Evolutionary conservation across 1,139 yeast genomes (phyloP).

Genomic region (Suhomyces ambrosiae): DNA sequence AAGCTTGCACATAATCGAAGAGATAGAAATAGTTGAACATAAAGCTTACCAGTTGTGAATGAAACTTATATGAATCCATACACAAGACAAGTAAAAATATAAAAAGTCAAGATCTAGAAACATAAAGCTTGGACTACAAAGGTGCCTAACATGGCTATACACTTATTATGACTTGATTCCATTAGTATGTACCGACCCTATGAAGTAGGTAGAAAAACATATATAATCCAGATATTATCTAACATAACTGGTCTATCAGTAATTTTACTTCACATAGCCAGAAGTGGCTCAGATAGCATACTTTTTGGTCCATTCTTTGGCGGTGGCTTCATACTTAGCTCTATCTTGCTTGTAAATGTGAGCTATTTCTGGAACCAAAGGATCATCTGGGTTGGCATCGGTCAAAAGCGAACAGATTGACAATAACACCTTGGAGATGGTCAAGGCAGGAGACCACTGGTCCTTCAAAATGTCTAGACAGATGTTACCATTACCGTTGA

Average conservation of each 20-base stretch:
- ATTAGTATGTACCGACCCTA: conserved; percentile 3
- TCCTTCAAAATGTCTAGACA: conserved; percentile 85
- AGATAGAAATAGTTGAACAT: no score
- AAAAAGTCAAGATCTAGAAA: no score
- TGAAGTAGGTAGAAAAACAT: conserved; percentile 7
- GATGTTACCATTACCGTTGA: conserved; percentile 84
- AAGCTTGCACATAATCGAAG: no score
- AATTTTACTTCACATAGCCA: background rate
- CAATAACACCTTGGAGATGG: conserved; percentile 84
- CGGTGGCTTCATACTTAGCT: conserved; percentile 93
- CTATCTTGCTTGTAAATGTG: conserved; percentile 95
- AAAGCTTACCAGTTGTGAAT: no score
- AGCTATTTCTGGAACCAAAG: conserved; percentile 97
- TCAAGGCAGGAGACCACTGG: conserved; percentile 90
- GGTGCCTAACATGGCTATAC: no score
- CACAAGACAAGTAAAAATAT: no score
- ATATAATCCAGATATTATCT: conserved; percentile 4
- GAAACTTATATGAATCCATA: no score
- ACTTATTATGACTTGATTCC: conserved; percentile 4
- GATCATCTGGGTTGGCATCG: conserved; percentile 99
- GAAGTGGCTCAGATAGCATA: conserved; percentile 70
- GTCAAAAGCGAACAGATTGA: conserved; percentile 90
- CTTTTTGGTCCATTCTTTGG: conserved; percentile 98
- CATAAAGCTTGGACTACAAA: no score
- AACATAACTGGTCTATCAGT: conserved; percentile 4